phyloP scores from a whole-genome alignment of 2,329 filamentous ascomycete species.

The Lizonia empirigonia region DNA sequence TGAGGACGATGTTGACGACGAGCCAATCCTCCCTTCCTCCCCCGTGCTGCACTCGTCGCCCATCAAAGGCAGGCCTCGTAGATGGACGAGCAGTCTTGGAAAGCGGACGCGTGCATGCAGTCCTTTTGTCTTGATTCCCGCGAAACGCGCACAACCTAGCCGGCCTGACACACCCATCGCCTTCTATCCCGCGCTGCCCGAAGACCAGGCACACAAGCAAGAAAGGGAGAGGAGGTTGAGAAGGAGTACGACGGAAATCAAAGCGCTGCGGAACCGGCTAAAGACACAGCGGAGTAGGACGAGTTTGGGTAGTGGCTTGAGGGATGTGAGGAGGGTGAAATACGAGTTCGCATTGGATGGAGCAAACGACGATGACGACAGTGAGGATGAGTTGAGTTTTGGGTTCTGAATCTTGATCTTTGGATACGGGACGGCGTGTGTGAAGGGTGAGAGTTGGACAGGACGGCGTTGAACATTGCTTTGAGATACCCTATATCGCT shows the following conservation, averaged over 20 bases:
- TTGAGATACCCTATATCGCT: slow-evolving; percentile 1
- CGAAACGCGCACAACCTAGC: slow-evolving; percentile 27
- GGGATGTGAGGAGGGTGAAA: slow-evolving; percentile 20
- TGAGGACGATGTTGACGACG: slow-evolving; percentile 17
- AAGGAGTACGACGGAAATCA: slow-evolving; percentile 18
- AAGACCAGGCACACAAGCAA: slow-evolving; percentile 11
- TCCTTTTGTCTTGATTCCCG: slow-evolving; percentile 35
- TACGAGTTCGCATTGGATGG: slow-evolving; percentile 10
- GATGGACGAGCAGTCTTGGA: slow-evolving; percentile 7
- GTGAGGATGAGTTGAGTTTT: slow-evolving; percentile 16
- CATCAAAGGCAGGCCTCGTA: slow-evolving; percentile 10
- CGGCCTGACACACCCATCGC: slow-evolving; percentile 20
- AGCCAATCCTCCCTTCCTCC: slow-evolving; percentile 31
- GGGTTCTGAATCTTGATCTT: neutral
- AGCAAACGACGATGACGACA: neutral
- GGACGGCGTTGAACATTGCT: neutral
- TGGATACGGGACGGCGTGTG: neutral
- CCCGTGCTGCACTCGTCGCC: slow-evolving; percentile 33
- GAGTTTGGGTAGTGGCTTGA: slow-evolving; percentile 23
- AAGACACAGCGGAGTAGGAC: slow-evolving; percentile 21
- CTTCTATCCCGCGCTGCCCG: slow-evolving; percentile 27
- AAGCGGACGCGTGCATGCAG: slow-evolving; percentile 35
- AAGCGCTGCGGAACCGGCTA: slow-evolving; percentile 3
- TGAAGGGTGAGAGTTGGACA: too few species aligned
- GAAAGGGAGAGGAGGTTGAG: neutral